phyloP scores from a whole-genome alignment of 257 asterid species.

The Petrea volubilis region DNA sequence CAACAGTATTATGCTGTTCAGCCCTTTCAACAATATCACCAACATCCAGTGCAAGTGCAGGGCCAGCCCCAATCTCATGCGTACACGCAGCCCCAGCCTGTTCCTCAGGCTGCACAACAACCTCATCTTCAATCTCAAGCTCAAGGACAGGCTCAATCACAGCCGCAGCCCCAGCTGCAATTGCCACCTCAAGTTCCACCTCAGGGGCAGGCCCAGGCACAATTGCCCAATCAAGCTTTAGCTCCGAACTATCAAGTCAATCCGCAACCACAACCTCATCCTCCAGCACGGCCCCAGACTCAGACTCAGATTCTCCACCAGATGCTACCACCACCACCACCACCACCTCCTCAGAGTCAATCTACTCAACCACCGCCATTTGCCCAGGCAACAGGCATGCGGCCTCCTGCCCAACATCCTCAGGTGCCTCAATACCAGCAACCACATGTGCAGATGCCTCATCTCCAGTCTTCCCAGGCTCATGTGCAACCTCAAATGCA shows the following conservation, averaged over 20 bases:
- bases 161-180: conserved; percentile 33
- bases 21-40: conserved; percentile 61
- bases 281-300: conserved; percentile 51
- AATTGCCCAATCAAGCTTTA: conserved; percentile 41
- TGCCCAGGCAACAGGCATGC: conserved; percentile 43
- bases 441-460: conserved; percentile 42
- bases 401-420: conserved; percentile 54
- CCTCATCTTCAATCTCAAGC: conserved; percentile 41
- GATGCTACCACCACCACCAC: conserved; percentile 41
- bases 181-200: conserved; percentile 33
- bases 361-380: conserved; percentile 42
- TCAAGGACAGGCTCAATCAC: conserved; percentile 42
- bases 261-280: conserved; percentile 47
- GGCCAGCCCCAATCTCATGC: conserved; percentile 60
- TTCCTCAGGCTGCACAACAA: conserved; percentile 27
- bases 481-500: conserved; percentile 42
- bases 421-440: conserved; percentile 64
- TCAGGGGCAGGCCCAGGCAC: conserved; percentile 38
- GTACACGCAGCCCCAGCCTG: conserved; percentile 38
- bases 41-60: conserved; percentile 48
- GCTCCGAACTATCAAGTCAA: conserved; percentile 49
- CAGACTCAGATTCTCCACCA: too few species aligned
- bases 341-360: conserved; percentile 47
- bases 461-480: conserved; percentile 43
- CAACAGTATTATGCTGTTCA: conserved; percentile 67